Conservation (phyloP, 768 basidiomycete species). For the Boletus bicolor region DNA sequence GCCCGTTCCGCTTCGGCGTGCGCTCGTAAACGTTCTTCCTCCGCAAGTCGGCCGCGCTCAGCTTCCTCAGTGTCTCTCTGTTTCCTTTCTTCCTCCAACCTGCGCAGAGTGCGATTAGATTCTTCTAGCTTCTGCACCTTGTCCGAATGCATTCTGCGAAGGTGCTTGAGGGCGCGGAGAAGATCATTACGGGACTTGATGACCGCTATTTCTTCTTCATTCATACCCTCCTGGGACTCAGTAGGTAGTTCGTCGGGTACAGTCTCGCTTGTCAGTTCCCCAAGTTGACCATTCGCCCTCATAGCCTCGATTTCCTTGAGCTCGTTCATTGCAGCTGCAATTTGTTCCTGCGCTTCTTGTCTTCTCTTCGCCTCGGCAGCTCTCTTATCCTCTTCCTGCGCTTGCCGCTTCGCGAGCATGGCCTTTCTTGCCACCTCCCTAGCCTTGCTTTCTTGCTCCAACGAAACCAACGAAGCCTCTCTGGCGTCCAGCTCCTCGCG, state of each 20-base stretch:
- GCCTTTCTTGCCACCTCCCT: conserved; percentile 25
- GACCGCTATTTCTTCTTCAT: conserved; percentile 10
- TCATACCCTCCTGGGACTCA: conserved; percentile 24
- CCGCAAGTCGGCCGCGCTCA: conserved; percentile 11
- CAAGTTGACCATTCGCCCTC: conserved; percentile 5
- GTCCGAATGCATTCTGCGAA: conserved; percentile 18
- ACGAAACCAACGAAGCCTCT: conserved; percentile 15
- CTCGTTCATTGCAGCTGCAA: conserved; percentile 19
- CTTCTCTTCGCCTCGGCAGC: conserved; percentile 15
- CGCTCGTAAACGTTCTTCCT: conserved; percentile 15
- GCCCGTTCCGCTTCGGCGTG: conserved; percentile 11
- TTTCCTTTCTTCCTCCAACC: conserved; percentile 25
- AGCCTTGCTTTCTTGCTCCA: conserved; percentile 24
- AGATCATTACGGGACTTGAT: conserved; percentile 11
- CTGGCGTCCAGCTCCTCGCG: conserved; percentile 20
- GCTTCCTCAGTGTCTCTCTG: conserved; percentile 16
- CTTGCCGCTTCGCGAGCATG: conserved; percentile 21
- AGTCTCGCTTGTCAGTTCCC: background rate
- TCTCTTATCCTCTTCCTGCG: conserved; percentile 25
- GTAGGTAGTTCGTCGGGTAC: conserved; percentile 12
- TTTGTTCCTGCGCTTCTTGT: conserved; percentile 18
- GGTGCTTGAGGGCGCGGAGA: conserved; percentile 11
- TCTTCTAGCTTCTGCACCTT: conserved; percentile 19
- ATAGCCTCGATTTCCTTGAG: conserved; percentile 9
- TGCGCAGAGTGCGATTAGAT: conserved; percentile 14